phyloP scores from a whole-genome alignment of 768 basidiomycete genomes.

The Multifurca ochricompacta region DNA sequence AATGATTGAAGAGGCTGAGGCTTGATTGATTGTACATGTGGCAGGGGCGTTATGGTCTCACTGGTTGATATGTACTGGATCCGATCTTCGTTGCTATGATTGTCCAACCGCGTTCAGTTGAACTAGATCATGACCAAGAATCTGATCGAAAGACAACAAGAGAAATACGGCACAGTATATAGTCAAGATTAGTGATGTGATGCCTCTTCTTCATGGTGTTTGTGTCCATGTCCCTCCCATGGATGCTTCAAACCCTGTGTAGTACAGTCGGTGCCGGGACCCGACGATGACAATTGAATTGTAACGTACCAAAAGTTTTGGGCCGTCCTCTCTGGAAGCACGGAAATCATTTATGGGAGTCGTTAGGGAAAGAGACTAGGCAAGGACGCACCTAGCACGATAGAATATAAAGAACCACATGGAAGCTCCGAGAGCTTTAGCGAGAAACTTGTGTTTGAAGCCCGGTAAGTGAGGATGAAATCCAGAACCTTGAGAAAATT shows the following conservation, averaged over 20 bases:
- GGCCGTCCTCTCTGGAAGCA: conserved; percentile 33
- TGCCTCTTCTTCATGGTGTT: conserved; percentile 34
- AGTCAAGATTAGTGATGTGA: conserved; percentile 32
- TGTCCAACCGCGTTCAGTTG: too few relatives aligned
- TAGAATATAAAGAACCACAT: conserved; percentile 99
- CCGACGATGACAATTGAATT: neutral
- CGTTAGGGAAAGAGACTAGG: neutral
- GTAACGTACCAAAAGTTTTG: conserved; percentile 30
- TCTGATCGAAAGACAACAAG: too few relatives aligned
- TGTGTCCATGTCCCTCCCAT: conserved; percentile 52
- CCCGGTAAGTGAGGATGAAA: conserved; percentile 87
- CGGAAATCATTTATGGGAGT: neutral
- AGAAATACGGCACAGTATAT: too few relatives aligned
- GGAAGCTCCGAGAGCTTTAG: conserved; percentile 80
- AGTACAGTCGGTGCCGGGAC: neutral
- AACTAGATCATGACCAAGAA: too few relatives aligned
- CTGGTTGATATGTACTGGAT: too few relatives aligned
- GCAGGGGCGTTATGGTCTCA: too few relatives aligned
- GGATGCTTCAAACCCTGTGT: conserved; percentile 40
- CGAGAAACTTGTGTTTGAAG: conserved; percentile 64
- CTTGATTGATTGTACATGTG: too few relatives aligned
- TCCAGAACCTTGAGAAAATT: conserved; percentile 47
- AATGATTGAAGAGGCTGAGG: too few relatives aligned
- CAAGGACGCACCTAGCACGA: conserved; percentile 68
- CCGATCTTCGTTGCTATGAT: too few relatives aligned